Evolutionary conservation across 176 grass and related monocot species (phyloP), one percentile per base, ranked within the genome.

Genomic region (Tillandsia fasciculata): DNA sequence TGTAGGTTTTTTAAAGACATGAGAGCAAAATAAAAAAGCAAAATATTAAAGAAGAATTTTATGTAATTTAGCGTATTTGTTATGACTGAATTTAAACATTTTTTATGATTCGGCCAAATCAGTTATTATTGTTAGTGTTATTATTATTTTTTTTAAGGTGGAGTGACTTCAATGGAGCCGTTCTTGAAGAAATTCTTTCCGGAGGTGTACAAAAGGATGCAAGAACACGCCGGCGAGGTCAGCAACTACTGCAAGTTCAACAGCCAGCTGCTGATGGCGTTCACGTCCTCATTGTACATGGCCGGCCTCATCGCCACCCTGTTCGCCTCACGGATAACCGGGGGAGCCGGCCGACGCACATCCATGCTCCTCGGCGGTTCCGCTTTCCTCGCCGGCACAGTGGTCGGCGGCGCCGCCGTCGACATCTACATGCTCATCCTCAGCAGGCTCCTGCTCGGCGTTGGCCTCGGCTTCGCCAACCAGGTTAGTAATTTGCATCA

Each of bases 171-270:
- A 0, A 93, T 93, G 90, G 90, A 89, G 66, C 82, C 90, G 0
- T 89, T 93, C 76, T 66, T 93, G 1, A 82, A 79, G 51, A 81
- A 84, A 71, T 93, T 93, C 64, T 93, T 89, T 71, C 90, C 90
- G 10, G 76, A 84, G 0, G 90, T 93, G 13, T 83, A 89, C 77
- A 72, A 57, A 0, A 79, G 71, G 66, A 94, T 94, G 90, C 51
- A 72, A 1, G 78, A 79, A 48, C 83, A 86, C 65, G 73, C 77
- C 8, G 51, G 48, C 1, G 33, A 42, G 33, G 82, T 89, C 12
- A 93, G 86, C 80, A 89, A 89, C 82, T 96, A 96, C 79, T 96
- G 92, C 66, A 96, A 96, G 78, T 96, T 96, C 65, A 75, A 96
- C 63, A 96, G 92, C 87, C 88, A 96, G 85, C 85, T 96, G 0